Conservation (phyloP, 2,329 filamentous ascomycete genomes). For the Cordyceps cateniannulata region DNA sequence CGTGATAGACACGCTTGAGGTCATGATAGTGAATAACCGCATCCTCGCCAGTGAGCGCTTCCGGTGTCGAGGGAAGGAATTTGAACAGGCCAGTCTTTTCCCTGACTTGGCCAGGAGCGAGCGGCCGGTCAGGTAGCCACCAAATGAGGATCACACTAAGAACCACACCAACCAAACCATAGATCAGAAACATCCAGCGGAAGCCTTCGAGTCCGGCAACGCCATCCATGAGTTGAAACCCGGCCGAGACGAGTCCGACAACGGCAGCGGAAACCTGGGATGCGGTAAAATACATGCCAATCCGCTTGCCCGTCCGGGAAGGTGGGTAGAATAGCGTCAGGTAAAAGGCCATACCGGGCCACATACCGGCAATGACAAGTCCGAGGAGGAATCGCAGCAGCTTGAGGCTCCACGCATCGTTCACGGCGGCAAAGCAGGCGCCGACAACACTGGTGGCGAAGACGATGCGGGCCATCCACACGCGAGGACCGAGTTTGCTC, state of each 20-base stretch:
- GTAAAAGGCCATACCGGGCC: constrained; percentile 93
- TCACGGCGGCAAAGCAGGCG: constrained; percentile 74
- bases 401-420: constrained; percentile 79
- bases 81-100: constrained; percentile 45
- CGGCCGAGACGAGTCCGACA: constrained; percentile 81
- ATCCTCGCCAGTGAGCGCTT: constrained; percentile 70
- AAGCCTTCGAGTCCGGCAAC: constrained; percentile 69
- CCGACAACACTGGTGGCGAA: constrained; percentile 81
- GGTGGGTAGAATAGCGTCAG: constrained; percentile 88
- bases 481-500: constrained; percentile 74
- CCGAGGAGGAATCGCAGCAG: constrained; percentile 80
- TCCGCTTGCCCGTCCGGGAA: constrained; percentile 76
- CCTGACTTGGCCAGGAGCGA: constrained; percentile 60
- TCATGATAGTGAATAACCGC: constrained; percentile 78
- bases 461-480: constrained; percentile 91
- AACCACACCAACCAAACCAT: constrained; percentile 67
- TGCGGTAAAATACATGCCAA: constrained; percentile 85
- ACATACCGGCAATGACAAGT: constrained; percentile 86
- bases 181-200: constrained; percentile 89
- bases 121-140: constrained; percentile 84
- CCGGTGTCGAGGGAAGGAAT: constrained; percentile 62
- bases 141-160: constrained; percentile 71
- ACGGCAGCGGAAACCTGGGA: constrained; percentile 84
- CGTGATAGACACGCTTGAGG: constrained; percentile 71
- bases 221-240: constrained; percentile 88